Evolutionary conservation across 2,329 filamentous ascomycete species (phyloP).

Genomic region (Tolypocladium inflatum): DNA sequence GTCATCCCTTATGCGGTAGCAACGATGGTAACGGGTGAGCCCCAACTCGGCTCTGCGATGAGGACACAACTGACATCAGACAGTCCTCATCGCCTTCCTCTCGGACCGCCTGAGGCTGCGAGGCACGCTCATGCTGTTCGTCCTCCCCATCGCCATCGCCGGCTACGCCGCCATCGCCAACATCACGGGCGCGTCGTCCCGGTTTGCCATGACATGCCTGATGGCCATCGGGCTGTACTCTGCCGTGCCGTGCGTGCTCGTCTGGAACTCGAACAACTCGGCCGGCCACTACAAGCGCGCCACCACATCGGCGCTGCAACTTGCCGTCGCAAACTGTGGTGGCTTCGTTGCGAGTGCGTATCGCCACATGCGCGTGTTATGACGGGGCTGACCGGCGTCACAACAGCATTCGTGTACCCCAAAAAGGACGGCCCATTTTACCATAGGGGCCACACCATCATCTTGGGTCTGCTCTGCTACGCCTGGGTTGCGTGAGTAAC

Average conservation of each 20-base stretch:
- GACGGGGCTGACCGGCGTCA: neutral
- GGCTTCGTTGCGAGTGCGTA: slow-evolving; percentile 52
- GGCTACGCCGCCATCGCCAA: slow-evolving; percentile 57
- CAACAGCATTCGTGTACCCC: slow-evolving; percentile 49
- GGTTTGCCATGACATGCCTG: slow-evolving; percentile 58
- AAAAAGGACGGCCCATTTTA: slow-evolving; percentile 45
- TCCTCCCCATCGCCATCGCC: slow-evolving; percentile 52
- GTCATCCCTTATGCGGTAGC: slow-evolving; percentile 56
- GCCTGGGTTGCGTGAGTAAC: slow-evolving; percentile 52
- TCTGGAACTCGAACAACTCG: slow-evolving; percentile 59
- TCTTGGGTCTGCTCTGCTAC: slow-evolving; percentile 49
- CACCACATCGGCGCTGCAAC: slow-evolving; percentile 54
- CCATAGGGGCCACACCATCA: slow-evolving; percentile 50
- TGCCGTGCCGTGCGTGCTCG: slow-evolving; percentile 52
- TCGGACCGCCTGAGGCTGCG: slow-evolving; percentile 52
- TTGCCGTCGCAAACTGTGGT: slow-evolving; percentile 57
- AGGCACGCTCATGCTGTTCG: slow-evolving; percentile 52
- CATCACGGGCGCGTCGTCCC: slow-evolving; percentile 36
- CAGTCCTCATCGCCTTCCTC: slow-evolving; percentile 43
- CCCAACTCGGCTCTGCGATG: neutral
- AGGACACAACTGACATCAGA: neutral
- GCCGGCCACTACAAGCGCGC: slow-evolving; percentile 63
- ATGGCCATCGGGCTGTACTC: slow-evolving; percentile 58
- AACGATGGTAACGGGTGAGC: slow-evolving; percentile 40
- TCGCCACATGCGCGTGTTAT: accelerated